A percentile compares a stretch with the other conserved stretches of the same genome.
Evolutionary conservation across 345 rosid species (phyloP).

Genomic region (Tarenaya hassleriana): DNA sequence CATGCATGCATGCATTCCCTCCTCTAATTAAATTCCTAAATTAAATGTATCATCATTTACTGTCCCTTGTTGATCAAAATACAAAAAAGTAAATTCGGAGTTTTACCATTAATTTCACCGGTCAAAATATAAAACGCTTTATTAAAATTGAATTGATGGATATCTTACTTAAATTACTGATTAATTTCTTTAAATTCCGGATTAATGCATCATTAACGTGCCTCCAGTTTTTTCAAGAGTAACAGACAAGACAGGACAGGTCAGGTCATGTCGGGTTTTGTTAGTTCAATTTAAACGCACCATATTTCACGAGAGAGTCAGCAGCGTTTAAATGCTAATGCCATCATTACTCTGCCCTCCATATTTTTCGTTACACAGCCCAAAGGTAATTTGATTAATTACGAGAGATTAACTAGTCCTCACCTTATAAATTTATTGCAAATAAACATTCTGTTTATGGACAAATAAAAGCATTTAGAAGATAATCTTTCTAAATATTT

Average conservation of each 20-base stretch:
- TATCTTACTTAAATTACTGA: slow-evolving; percentile 9
- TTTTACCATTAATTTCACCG: background rate
- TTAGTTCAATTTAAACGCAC: slow-evolving; percentile 22
- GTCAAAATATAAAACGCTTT: slow-evolving; percentile 16
- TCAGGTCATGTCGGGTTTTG: slow-evolving; percentile 17
- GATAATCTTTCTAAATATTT: no score
- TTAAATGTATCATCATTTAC: no score
- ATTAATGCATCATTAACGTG: slow-evolving; percentile 23
- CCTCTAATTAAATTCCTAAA: no score
- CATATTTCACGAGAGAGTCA: slow-evolving; percentile 20
- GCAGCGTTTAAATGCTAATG: slow-evolving; percentile 12
- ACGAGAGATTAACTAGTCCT: no score
- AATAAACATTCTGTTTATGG: no score
- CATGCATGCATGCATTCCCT: slow-evolving; percentile 12
- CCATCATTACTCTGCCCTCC: background rate
- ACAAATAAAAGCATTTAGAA: no score
- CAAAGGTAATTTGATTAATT: no score
- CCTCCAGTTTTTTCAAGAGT: slow-evolving; percentile 24
- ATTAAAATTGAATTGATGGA: slow-evolving; percentile 17
- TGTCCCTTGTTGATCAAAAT: slow-evolving; percentile 19
- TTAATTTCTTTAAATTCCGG: slow-evolving; percentile 13
- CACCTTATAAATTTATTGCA: no score
- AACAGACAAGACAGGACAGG: slow-evolving; percentile 30
- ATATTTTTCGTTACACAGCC: no score
- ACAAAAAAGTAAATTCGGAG: slow-evolving; percentile 10